A percentile compares a stretch with the other conserved stretches of the same genome.
phyloP scores from a whole-genome alignment of 805 yeast species.

The Yarrowia yakushimensis region DNA sequence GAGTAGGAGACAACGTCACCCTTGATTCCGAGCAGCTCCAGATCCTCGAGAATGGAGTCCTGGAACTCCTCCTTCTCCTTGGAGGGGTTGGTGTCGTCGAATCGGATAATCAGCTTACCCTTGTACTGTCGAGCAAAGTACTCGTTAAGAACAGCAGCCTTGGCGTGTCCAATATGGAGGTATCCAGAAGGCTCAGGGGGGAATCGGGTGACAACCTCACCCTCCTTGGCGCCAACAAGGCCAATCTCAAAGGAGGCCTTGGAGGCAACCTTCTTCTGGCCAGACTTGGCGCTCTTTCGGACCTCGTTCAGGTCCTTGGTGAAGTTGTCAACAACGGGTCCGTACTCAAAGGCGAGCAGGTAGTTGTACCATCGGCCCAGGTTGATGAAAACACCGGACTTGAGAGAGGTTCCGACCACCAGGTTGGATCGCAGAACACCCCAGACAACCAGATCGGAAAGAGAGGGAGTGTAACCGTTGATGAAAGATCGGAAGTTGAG shows the following conservation, averaged over 20 bases:
- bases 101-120: slow-evolving; percentile 94
- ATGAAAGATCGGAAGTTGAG: slow-evolving; percentile 81
- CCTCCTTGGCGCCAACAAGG: slow-evolving; percentile 84
- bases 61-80: slow-evolving; percentile 95
- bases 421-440: slow-evolving; percentile 92
- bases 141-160: slow-evolving; percentile 95
- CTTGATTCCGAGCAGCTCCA: slow-evolving; percentile 83
- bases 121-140: slow-evolving; percentile 94
- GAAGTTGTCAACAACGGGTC: slow-evolving; percentile 63
- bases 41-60: slow-evolving; percentile 90
- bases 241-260: slow-evolving; percentile 95
- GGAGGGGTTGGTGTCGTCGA: slow-evolving; percentile 97
- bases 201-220: slow-evolving; percentile 96
- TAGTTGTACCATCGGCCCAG: slow-evolving; percentile 90
- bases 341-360: slow-evolving; percentile 61
- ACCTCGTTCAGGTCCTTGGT: slow-evolving; percentile 67
- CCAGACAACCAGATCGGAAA: slow-evolving; percentile 88
- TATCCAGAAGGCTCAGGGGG: slow-evolving; percentile 99
- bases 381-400: slow-evolving; percentile 78
- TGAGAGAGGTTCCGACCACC: slow-evolving; percentile 85
- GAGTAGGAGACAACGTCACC: slow-evolving; percentile 87
- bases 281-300: slow-evolving; percentile 64
- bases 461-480: slow-evolving; percentile 59
- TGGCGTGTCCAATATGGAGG: slow-evolving; percentile 98
- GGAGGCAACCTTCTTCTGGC: slow-evolving; percentile 77